Evolutionary conservation across 768 basidiomycete species (phyloP).

Genomic region (Mycena amicta): DNA sequence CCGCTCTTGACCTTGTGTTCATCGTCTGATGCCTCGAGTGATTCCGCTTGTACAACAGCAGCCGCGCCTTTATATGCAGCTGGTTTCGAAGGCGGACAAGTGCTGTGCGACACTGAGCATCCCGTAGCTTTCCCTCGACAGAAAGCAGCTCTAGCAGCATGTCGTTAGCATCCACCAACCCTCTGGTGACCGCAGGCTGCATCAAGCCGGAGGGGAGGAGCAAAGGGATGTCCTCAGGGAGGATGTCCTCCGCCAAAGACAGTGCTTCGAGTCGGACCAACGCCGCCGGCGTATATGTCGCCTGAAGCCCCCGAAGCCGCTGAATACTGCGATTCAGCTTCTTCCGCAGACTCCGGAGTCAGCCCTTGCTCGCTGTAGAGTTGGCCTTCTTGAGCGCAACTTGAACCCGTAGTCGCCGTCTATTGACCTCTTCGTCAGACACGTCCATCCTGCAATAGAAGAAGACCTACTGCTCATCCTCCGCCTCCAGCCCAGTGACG

Average conservation of each 20-base stretch:
- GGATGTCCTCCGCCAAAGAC: not conserved
- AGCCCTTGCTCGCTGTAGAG: not conserved
- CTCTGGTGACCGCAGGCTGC: not conserved
- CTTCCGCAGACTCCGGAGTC: not conserved
- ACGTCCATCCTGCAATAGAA: not conserved
- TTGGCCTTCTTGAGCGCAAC: too few species aligned
- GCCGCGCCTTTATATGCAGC: constrained; percentile 9
- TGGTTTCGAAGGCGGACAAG: constrained; percentile 10
- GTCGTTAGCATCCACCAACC: not conserved
- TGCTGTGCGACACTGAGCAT: constrained; percentile 8
- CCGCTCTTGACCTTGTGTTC: constrained; percentile 2
- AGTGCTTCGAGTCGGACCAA: not conserved
- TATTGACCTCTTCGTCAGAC: not conserved
- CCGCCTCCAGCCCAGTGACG: not conserved
- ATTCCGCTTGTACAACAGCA: not conserved
- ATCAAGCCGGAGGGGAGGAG: not conserved
- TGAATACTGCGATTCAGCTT: not conserved
- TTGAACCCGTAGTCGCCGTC: not conserved
- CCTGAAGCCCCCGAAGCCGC: not conserved
- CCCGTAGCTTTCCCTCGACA: constrained; percentile 7
- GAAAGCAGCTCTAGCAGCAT: not conserved
- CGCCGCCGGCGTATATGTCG: too few species aligned
- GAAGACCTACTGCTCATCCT: not conserved
- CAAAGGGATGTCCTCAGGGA: not conserved
- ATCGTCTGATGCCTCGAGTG: constrained; percentile 2